phyloP scores from a whole-genome alignment of 805 yeast species.

The Kurtzmaniella cleridarum region DNA sequence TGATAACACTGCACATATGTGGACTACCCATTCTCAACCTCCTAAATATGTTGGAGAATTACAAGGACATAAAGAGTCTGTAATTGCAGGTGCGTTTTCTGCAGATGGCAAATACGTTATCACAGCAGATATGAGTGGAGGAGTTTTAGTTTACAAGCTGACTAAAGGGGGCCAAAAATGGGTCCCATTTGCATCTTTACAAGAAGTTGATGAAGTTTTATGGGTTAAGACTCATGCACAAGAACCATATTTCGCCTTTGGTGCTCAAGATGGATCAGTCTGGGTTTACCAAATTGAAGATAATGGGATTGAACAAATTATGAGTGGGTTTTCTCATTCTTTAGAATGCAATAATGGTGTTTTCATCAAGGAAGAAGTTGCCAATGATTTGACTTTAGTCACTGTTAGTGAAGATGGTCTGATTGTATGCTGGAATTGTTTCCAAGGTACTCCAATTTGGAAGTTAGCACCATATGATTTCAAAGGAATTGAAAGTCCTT shows the following conservation, averaged over 20 bases:
- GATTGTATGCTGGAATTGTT: constrained; percentile 86
- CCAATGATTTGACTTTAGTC: constrained; percentile 58
- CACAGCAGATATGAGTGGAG: constrained; percentile 95
- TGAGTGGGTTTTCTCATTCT: constrained; percentile 79
- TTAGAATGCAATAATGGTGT: constrained; percentile 75
- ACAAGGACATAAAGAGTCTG: constrained; percentile 82
- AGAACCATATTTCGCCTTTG: constrained; percentile 81
- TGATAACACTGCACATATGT: constrained; percentile 80
- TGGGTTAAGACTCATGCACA: constrained; percentile 81
- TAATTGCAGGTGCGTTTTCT: constrained; percentile 78
- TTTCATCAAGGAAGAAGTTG: constrained; percentile 55
- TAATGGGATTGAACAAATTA: constrained; percentile 51
- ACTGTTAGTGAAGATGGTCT: constrained; percentile 84
- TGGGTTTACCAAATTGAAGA: constrained; percentile 83
- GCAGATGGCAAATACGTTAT: constrained; percentile 73
- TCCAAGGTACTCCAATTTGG: constrained; percentile 64
- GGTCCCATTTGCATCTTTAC: constrained; percentile 63
- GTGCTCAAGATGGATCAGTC: constrained; percentile 87
- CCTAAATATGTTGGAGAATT: constrained; percentile 75
- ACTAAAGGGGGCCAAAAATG: constrained; percentile 78
- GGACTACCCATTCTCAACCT: constrained; percentile 89
- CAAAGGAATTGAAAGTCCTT: constrained; percentile 75
- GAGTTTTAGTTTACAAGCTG: constrained; percentile 66
- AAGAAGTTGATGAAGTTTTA: constrained; percentile 85
- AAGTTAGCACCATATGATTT: constrained; percentile 60